Evolutionary conservation across 495 filamentous ascomycete species (phyloP).

Genomic region (Annulohypoxylon stygium): DNA sequence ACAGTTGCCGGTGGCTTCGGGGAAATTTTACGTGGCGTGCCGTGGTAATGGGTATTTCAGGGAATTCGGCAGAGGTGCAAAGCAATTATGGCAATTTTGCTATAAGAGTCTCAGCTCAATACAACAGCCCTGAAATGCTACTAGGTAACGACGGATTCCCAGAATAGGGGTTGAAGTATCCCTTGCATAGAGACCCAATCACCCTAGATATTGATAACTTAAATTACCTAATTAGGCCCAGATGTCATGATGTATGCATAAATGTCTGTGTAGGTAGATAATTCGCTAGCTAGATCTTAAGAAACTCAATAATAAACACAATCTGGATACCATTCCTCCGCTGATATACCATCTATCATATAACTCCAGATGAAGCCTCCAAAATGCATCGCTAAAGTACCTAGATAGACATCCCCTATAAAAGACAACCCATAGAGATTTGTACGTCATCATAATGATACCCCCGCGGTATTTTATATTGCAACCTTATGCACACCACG

Average conservation of each 20-base stretch:
- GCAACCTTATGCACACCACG: not conserved
- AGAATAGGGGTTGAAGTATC: not conserved
- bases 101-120: not conserved
- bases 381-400: not conserved
- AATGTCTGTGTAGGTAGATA: not conserved
- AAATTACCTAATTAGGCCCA: not conserved
- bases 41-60: not conserved
- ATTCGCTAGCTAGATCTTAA: not conserved
- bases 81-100: not conserved
- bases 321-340: not conserved
- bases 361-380: not conserved
- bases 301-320: not conserved
- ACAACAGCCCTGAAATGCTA: constrained; percentile 3
- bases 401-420: not conserved
- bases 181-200: not conserved
- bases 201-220: not conserved
- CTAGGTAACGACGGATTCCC: not conserved
- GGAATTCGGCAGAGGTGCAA: not conserved
- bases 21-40: not conserved
- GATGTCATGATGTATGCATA: not conserved
- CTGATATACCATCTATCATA: not conserved
- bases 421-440: not conserved
- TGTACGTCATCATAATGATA: not conserved
- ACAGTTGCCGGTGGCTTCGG: not conserved
- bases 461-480: not conserved